phyloP scores from a whole-genome alignment of 2,329 filamentous ascomycete genomes.

The Cladosporium sp. region DNA sequence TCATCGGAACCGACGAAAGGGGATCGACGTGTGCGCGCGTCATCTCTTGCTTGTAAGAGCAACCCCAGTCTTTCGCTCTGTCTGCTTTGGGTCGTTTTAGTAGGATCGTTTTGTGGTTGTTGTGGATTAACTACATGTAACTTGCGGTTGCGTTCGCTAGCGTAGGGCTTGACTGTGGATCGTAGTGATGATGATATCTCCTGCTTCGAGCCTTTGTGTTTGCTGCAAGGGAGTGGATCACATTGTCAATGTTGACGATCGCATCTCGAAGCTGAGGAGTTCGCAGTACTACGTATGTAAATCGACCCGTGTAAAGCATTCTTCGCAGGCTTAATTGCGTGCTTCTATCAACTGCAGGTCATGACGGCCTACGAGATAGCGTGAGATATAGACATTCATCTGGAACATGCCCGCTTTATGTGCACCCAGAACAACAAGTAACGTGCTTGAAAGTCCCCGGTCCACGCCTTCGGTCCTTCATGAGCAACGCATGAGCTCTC shows the following conservation, averaged over 20 bases:
- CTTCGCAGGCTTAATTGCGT: not conserved
- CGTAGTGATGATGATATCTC: not conserved
- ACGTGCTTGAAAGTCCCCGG: too few relatives aligned
- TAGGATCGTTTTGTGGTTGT: not conserved
- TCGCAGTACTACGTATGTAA: not conserved
- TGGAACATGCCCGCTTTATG: not conserved
- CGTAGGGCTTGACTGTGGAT: not conserved
- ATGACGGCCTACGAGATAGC: not conserved
- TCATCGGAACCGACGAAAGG: not conserved
- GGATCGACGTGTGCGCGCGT: not conserved
- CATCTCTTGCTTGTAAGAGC: not conserved
- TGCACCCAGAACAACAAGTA: not conserved
- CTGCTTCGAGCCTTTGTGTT: not conserved
- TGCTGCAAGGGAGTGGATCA: not conserved
- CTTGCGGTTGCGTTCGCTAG: not conserved
- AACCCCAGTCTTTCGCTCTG: not conserved
- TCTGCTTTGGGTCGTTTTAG: not conserved
- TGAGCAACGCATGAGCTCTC: too few relatives aligned
- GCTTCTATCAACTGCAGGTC: not conserved
- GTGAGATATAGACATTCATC: too few relatives aligned
- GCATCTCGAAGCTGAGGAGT: not conserved
- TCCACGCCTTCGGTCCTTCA: too few relatives aligned
- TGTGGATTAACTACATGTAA: not conserved
- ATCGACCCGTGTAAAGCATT: not conserved
- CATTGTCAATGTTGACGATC: not conserved